Conservation (phyloP, 2,329 filamentous ascomycete species). For the Exophiala mesophila region DNA sequence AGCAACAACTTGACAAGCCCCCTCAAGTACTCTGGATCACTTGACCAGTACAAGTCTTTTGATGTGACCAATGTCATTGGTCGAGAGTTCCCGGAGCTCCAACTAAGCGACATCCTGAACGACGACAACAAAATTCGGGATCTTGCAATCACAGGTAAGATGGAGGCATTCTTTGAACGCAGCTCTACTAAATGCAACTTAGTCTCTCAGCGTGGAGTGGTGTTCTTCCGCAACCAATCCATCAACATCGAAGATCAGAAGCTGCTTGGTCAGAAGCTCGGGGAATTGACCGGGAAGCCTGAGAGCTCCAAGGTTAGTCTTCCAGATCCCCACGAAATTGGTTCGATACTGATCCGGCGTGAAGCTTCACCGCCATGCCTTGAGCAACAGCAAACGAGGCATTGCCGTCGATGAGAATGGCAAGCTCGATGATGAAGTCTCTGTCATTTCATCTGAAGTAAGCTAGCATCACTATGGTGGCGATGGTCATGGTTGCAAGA, state of each 20-base stretch:
- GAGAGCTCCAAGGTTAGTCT: constrained; percentile 34
- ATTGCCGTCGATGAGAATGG: constrained; percentile 43
- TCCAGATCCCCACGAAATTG: background rate
- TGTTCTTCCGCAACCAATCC: constrained; percentile 51
- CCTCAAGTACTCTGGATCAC: constrained; percentile 36
- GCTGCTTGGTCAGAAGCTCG: constrained; percentile 46
- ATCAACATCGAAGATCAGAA: constrained; percentile 50
- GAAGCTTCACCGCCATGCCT: constrained; percentile 41
- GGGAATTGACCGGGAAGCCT: constrained; percentile 45
- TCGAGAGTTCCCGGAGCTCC: constrained; percentile 39
- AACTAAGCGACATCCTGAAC: constrained; percentile 57
- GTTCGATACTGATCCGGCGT: background rate
- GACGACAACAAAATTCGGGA: constrained; percentile 61
- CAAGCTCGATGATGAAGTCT: constrained; percentile 46
- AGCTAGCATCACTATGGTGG: background rate
- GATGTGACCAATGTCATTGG: constrained; percentile 51
- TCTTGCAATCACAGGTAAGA: constrained; percentile 60
- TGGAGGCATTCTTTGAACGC: background rate
- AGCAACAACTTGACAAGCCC: constrained; percentile 27
- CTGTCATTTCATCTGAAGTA: constrained; percentile 44
- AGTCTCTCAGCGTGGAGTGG: constrained; percentile 51
- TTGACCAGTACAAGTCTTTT: constrained; percentile 43
- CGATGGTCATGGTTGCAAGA: too few relatives aligned
- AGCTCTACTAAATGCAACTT: constrained; percentile 2
- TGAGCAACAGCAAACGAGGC: constrained; percentile 45